phyloP scores from a whole-genome alignment of 805 yeast species.

The Saccharomycopsis lassenensis region DNA sequence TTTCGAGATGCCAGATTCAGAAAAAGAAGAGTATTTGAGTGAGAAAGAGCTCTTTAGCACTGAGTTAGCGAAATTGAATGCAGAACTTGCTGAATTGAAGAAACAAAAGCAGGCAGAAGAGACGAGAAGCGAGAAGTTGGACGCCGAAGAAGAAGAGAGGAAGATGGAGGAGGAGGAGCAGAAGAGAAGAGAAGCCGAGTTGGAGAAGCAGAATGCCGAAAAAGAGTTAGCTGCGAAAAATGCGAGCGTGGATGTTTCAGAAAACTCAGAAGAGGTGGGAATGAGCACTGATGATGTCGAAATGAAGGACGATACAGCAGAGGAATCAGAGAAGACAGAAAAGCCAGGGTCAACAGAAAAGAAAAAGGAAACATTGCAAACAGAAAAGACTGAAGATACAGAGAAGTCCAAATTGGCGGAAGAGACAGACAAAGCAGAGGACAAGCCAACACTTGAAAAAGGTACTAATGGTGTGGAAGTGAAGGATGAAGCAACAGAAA shows the following conservation, averaged over 20 bases:
- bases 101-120: constrained; percentile 10
- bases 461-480: too few species aligned
- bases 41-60: constrained; percentile 18
- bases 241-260: background rate
- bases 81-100: constrained; percentile 13
- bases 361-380: too few species aligned
- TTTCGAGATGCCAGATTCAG: constrained; percentile 37
- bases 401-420: too few species aligned
- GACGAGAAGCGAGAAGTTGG: constrained; percentile 4
- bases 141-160: constrained; percentile 18
- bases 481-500: too few species aligned
- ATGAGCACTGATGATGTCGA: too few species aligned
- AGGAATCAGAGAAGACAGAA: too few species aligned
- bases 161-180: constrained; percentile 5
- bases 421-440: too few species aligned
- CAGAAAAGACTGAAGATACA: too few species aligned
- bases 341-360: too few species aligned
- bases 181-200: constrained; percentile 11
- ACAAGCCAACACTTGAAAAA: too few species aligned
- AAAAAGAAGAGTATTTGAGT: constrained; percentile 24
- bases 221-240: background rate
- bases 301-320: too few species aligned
- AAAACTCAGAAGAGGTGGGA: too few species aligned
- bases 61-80: constrained; percentile 16
- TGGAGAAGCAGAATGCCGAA: background rate